Evolutionary conservation across 1,139 yeast genomes (phyloP).

Genomic region (Casaregolazyma suthepensis): DNA sequence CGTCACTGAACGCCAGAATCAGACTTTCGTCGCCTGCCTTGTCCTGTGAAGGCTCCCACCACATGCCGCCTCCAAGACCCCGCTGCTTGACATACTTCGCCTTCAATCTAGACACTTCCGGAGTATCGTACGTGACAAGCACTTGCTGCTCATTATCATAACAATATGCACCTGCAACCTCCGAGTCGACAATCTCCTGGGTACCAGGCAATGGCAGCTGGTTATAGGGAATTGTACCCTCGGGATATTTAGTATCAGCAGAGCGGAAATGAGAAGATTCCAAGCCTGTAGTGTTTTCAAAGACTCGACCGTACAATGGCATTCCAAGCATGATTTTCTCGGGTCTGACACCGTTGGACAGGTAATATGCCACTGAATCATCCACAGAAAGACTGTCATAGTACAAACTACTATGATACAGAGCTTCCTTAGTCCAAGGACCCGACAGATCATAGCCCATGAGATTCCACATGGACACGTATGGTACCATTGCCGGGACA

Average conservation of each 20-base stretch:
- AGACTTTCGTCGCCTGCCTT: constrained; percentile 22
- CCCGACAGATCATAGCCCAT: constrained; percentile 92
- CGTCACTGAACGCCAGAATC: constrained; percentile 24
- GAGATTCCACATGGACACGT: constrained; percentile 67
- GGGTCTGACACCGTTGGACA: constrained; percentile 39
- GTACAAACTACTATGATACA: constrained; percentile 68
- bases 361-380: constrained; percentile 44
- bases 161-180: constrained; percentile 54
- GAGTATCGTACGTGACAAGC: constrained; percentile 64
- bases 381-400: constrained; percentile 46
- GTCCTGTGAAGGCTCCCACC: constrained; percentile 93
- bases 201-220: constrained; percentile 42
- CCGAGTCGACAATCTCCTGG: constrained; percentile 46
- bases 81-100: constrained; percentile 49
- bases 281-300: constrained; percentile 41
- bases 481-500: constrained; percentile 48
- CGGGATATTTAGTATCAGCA: constrained; percentile 41
- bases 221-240: constrained; percentile 50
- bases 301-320: constrained; percentile 82
- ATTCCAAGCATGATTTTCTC: constrained; percentile 70
- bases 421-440: constrained; percentile 58
- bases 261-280: constrained; percentile 45
- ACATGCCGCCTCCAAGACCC: constrained; percentile 76
- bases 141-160: constrained; percentile 38
- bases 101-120: constrained; percentile 47